Percentiles rank a stretch among this genome's conserved stretches.
These are phyloP conservation scores for Aureobasidium lini DNA, from an alignment of 2,329 filamentous ascomycete genomes.

Conservation along the genomic window DNA sequence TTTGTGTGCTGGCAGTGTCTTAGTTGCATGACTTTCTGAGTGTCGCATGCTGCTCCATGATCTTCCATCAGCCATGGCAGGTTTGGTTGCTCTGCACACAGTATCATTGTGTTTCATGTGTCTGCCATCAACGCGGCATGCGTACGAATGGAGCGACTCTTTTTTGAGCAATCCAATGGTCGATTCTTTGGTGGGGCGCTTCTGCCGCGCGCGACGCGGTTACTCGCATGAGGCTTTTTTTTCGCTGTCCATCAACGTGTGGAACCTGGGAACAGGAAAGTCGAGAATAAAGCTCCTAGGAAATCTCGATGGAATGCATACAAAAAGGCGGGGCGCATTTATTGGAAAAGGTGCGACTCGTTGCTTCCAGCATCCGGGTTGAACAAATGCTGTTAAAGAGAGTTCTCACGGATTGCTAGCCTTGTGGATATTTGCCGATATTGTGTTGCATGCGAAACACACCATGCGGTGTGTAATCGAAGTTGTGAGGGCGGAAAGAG, in stretches of 20 bases:
- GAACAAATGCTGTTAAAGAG: neutral
- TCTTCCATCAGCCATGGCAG: neutral
- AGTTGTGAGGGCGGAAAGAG: neutral
- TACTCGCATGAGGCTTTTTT: neutral
- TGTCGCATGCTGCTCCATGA: neutral
- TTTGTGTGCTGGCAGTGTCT: neutral
- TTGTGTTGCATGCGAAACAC: neutral
- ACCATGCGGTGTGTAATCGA: neutral
- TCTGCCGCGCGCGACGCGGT: slow-evolving; percentile 5
- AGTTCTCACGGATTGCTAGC: neutral
- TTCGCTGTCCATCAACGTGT: neutral
- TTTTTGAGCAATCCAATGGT: neutral
- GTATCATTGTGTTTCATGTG: neutral
- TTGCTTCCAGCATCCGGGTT: slow-evolving; percentile 6
- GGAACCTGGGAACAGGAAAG: neutral
- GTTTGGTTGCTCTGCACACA: neutral
- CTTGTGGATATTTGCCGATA: slow-evolving; percentile 3
- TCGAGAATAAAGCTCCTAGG: neutral
- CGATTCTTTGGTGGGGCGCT: neutral
- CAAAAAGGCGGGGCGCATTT: neutral
- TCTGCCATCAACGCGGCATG: neutral
- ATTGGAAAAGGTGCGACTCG: neutral
- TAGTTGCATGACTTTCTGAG: neutral
- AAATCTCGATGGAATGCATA: slow-evolving; percentile 2
- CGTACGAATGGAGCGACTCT: neutral